phyloP scores from a whole-genome alignment of 2,329 filamentous ascomycete genomes.

The Fusarium temperatum region DNA sequence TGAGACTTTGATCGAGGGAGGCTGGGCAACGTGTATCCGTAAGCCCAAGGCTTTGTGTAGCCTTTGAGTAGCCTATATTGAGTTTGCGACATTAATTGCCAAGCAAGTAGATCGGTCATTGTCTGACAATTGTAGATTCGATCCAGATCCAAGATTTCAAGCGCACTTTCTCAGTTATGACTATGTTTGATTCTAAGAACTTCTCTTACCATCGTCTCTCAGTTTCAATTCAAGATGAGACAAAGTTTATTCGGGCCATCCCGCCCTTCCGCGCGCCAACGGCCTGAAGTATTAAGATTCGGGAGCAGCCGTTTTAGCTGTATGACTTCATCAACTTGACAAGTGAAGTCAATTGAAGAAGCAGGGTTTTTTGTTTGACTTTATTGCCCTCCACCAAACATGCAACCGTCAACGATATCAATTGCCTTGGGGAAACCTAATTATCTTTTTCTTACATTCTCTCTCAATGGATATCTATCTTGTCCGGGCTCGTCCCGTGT shows the following conservation, averaged over 20 bases:
- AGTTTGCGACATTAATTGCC: conserved; percentile 7
- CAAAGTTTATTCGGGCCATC: conserved; percentile 40
- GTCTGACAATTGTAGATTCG: neutral
- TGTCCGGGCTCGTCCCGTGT: conserved; percentile 24
- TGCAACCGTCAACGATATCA: neutral
- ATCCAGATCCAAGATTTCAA: neutral
- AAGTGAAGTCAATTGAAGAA: neutral
- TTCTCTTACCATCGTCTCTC: neutral
- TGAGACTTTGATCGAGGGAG: conserved; percentile 25
- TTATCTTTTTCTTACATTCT: conserved; percentile 21
- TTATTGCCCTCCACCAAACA: neutral
- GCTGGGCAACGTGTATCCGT: conserved; percentile 30
- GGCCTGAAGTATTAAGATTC: neutral
- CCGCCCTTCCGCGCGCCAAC: conserved; percentile 37
- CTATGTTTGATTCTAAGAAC: neutral
- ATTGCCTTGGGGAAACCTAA: neutral
- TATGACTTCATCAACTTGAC: neutral
- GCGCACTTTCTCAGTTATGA: neutral
- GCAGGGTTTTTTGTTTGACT: neutral
- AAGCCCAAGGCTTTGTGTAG: neutral
- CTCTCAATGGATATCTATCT: conserved; percentile 5
- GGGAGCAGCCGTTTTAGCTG: conserved; percentile 5
- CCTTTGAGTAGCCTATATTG: neutral
- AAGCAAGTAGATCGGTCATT: neutral
- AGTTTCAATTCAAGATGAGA: neutral